Conservation (phyloP, 495 filamentous ascomycete genomes). For the Annulohypoxylon stygium region DNA sequence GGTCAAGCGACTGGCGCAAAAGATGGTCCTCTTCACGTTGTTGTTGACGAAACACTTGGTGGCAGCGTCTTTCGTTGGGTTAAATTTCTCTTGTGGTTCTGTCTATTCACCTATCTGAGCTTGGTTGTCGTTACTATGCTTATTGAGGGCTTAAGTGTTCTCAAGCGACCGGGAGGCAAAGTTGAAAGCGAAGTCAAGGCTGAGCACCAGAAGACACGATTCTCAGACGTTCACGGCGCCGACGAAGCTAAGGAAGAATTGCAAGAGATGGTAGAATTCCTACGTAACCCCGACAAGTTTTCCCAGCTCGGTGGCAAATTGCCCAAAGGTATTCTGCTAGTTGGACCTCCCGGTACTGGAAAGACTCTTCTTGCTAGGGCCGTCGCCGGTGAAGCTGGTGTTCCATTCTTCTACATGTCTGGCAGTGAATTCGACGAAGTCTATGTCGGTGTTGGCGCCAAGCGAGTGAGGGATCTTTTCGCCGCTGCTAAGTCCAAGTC, state of each 20-base stretch:
- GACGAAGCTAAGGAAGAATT: slow-evolving; percentile 99
- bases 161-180: slow-evolving; percentile 80
- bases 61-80: slow-evolving; percentile 88
- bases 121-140: slow-evolving; percentile 81
- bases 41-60: slow-evolving; percentile 91
- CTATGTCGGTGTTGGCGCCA: slow-evolving; percentile 97
- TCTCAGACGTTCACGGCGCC: slow-evolving; percentile 95
- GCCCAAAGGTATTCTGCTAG: slow-evolving; percentile 94
- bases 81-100: slow-evolving; percentile 84
- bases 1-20: slow-evolving; percentile 71
- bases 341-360: slow-evolving; percentile 96
- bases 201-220: slow-evolving; percentile 89
- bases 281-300: slow-evolving; percentile 92
- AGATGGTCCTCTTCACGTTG: slow-evolving; percentile 87
- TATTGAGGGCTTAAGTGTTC: slow-evolving; percentile 79
- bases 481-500: slow-evolving; percentile 85
- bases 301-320: slow-evolving; percentile 93
- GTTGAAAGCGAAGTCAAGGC: slow-evolving; percentile 85
- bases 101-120: slow-evolving; percentile 77
- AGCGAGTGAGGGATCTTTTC: slow-evolving; percentile 98
- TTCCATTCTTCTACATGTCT: slow-evolving; percentile 99
- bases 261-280: slow-evolving; percentile 95
- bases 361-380: slow-evolving; percentile 98
- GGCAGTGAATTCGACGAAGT: slow-evolving; percentile 98
- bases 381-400: slow-evolving; percentile 95